Evolutionary conservation across 2,329 filamentous ascomycete species (phyloP), one percentile per base, ranked within the genome.

Genomic region (Epichloe brachyelytri): DNA sequence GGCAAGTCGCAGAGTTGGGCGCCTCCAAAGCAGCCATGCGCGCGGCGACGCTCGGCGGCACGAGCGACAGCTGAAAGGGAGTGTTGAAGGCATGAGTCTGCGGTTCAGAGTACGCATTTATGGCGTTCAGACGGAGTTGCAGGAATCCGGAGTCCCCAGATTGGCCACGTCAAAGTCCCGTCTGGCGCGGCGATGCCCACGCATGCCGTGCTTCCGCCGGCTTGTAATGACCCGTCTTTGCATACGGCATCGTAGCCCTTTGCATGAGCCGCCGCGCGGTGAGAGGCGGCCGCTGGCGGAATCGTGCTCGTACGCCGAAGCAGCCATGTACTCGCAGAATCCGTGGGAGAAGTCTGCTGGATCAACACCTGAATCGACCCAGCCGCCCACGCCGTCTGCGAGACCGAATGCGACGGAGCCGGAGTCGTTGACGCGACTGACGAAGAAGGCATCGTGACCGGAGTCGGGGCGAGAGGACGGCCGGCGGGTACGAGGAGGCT

Each of bases 71-170:
- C 67, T 98, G 93, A 63, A 87, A 98, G 0, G 93, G 93, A 0
- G 93, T 97, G 68, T 98, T 98, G 77, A 98, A 98, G 43, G 85
- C 89, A 66, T 98, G 93, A 0, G 89, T 96, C 68, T 98, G 93
- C 22, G 88, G 85, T 46, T 83, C 79, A 2, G 89, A 95, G 62
- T 82, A 84, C 51, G 85, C 79, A 65, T 93, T 85, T 34, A 98
- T 86, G 14, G 86, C 88, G 58, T 91, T 94, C 26, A 88, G 78
- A 14, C 89, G 82, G 54, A 97, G 75, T 55, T 95, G 85, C 51
- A 97, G 77, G 65, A 90, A 97, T 34, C 93, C 93, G 26, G 89
- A 96, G 70, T 98, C 93, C 57, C 93, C 36, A 98, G 76, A 68
- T 98, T 98, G 54, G 93, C 93, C 50, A 95, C 82, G 62, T 95